Base-by-base conservation (phyloP, 352 stramenopile genomes). In the Aphanomyces cochlioides region DNA sequence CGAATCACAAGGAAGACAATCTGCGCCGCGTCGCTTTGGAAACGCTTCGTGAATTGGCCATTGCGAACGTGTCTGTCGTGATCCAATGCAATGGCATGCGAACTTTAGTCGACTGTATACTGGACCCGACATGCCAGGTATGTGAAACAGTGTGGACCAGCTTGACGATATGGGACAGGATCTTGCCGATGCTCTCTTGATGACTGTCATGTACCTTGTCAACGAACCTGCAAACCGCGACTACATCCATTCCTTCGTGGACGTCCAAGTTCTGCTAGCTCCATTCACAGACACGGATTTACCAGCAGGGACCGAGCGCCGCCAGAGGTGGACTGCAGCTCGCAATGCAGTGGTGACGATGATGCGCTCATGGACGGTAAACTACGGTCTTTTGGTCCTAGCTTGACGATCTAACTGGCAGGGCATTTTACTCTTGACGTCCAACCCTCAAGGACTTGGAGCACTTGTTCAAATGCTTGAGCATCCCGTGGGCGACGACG, bases 201-300 rank as follows among this genome's bases (percentile, higher is more conserved):
- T 96, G 72, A 96, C 89, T 40, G 67, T 96, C 43, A 75, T 96
- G 10, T 83, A 93, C 69, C 82, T 96, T 40, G 67, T 96, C 8
- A 94, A 93, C 40, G 88, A 96, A 59, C 84, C 85, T 1, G 79
- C 87, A 6, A 96, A 88, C n/a, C 81, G 89, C 21, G 79, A 88
- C 63, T 96, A 87, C 66, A 89, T 96, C 34, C 79, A 94, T 34
- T 88, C 88, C n/a, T 94, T 93, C 67, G 82, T 96, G 56, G 88
- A 96, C 63, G 89, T 87, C 19, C 87, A 94, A 63, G 83, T 95
- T 43, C 74, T 96, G 5, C 63, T 96, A 5, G 88, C 89, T 15
- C 89, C 89, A 12, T 93, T 96, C 74, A 96, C 89, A 7, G 88
- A 96, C 74, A 95, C 89, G 3, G 89, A 96, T 48, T 66, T 92